phyloP scores from a whole-genome alignment of 2,329 filamentous ascomycete genomes.

The Colletotrichum endophyticum region DNA sequence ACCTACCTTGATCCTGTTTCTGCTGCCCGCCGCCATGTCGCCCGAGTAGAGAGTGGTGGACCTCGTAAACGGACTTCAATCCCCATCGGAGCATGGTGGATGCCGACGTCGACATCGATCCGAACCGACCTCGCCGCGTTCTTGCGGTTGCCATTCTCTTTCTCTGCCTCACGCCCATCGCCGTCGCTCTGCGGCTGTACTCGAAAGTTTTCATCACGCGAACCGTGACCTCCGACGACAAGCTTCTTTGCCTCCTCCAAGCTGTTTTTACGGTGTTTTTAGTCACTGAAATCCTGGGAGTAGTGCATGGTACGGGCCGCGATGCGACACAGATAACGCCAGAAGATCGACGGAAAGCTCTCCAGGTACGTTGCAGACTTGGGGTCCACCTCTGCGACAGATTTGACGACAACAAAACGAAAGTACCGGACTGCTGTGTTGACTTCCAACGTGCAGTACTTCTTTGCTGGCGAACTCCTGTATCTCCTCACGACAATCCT shows the following conservation, averaged over 20 bases:
- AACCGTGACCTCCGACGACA: conserved; percentile 32
- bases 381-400: neutral
- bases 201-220: conserved; percentile 33
- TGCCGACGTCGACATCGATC: neutral
- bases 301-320: conserved; percentile 27
- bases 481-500: conserved; percentile 36
- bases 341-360: conserved; percentile 25
- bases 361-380: conserved; percentile 26
- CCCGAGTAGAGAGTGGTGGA: neutral
- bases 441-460: conserved; percentile 25
- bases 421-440: neutral
- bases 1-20: neutral
- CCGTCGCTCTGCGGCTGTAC: conserved; percentile 30
- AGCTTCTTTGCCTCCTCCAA: conserved; percentile 31
- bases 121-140: conserved; percentile 15
- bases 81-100: neutral
- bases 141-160: conserved; percentile 30
- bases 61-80: neutral
- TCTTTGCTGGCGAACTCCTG: conserved; percentile 42
- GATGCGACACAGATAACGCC: conserved; percentile 21
- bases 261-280: conserved; percentile 26
- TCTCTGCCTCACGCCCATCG: conserved; percentile 33
- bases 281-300: conserved; percentile 21
- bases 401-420: neutral
- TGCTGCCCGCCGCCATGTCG: neutral